Percentiles rank a stretch among this genome's conserved stretches.
Conservation (phyloP, 192 early-diverging fungal species). For the Rhizophagus clarus region DNA sequence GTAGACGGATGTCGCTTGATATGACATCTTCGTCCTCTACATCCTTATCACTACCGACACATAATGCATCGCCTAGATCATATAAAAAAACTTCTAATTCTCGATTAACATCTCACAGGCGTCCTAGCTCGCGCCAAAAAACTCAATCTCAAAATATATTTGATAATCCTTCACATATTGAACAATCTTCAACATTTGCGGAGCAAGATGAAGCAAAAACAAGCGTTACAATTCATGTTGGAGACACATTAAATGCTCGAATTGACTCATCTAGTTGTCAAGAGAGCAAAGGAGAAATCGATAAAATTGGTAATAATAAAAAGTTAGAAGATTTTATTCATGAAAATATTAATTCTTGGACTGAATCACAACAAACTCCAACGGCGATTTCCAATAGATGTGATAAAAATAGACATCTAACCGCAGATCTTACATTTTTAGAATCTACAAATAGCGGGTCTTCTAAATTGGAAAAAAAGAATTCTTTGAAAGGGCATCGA, state of each 20-base stretch:
- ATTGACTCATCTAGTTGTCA: not conserved
- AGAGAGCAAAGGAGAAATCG: constrained; percentile 12
- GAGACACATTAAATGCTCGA: constrained; percentile 8
- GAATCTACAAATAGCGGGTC: not conserved
- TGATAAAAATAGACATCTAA: not conserved
- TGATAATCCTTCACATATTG: constrained; percentile 16
- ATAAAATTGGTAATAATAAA: not conserved
- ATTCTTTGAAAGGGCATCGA: not conserved
- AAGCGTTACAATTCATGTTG: constrained; percentile 27
- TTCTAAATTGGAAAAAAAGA: not conserved
- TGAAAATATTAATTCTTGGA: not conserved
- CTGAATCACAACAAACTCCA: not conserved
- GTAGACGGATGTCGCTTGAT: constrained; percentile 20
- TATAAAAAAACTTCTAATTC: constrained; percentile 24
- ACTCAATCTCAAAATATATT: not conserved
- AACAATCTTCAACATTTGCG: not conserved
- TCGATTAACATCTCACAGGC: constrained; percentile 18
- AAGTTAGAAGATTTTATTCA: not conserved
- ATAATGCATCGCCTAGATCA: constrained; percentile 12
- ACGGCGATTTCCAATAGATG: not conserved
- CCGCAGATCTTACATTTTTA: not conserved
- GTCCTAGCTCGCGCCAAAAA: constrained; percentile 16
- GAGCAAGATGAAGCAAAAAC: constrained; percentile 19
- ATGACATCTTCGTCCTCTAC: constrained; percentile 27
- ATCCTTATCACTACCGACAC: constrained; percentile 14